phyloP scores from a whole-genome alignment of 176 grass and related monocot genomes.

The Oryza punctata region DNA sequence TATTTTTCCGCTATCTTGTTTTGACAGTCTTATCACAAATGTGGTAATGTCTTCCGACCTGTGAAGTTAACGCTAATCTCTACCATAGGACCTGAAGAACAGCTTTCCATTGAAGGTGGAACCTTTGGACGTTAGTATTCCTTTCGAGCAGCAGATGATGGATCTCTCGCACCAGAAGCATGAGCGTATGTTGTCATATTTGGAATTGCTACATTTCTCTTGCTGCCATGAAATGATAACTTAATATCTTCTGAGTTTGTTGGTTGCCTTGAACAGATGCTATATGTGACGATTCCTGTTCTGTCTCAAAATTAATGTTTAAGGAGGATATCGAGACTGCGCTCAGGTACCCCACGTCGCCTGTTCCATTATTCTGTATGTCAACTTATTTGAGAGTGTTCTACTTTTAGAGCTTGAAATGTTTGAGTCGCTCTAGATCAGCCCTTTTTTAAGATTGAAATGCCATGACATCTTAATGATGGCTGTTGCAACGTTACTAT shows the following conservation, averaged over 20 bases:
- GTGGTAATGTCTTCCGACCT: background rate
- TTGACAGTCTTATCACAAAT: background rate
- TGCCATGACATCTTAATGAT: background rate
- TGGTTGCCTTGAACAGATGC: conserved; percentile 39
- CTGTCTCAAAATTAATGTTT: conserved; percentile 58
- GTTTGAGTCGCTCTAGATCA: background rate
- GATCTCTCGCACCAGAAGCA: conserved; percentile 36
- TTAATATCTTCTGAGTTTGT: conserved; percentile 23
- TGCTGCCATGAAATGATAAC: background rate
- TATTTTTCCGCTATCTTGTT: background rate
- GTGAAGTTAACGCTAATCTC: conserved; percentile 10
- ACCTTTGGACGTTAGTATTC: conserved; percentile 35
- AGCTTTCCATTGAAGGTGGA: conserved; percentile 55
- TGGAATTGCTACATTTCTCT: conserved; percentile 20
- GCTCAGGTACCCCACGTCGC: conserved; percentile 29
- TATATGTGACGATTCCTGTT: conserved; percentile 32
- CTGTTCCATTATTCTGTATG: background rate
- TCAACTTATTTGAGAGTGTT: background rate
- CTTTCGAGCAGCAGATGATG: conserved; percentile 49
- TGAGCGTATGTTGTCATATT: conserved; percentile 40
- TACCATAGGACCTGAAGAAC: conserved; percentile 45
- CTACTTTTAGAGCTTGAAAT: background rate
- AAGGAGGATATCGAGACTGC: conserved; percentile 49
- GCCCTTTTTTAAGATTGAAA: background rate
- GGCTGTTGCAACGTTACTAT: background rate